phyloP scores from a whole-genome alignment of 805 yeast genomes.

The Metschnikowia continentalis region DNA sequence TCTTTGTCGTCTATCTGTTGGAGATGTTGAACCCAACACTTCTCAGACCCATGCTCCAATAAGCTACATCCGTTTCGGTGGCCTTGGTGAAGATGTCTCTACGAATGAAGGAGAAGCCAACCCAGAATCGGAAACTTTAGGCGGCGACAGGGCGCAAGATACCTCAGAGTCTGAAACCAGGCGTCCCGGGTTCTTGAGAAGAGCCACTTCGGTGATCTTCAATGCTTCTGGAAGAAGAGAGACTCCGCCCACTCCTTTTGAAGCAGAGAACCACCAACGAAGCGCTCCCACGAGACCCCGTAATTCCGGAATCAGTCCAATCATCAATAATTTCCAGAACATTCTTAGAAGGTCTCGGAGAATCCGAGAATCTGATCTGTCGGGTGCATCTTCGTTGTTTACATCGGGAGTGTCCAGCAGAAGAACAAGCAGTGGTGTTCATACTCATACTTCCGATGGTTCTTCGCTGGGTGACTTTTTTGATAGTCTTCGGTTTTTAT shows the following conservation, averaged over 20 bases:
- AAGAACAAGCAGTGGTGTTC: slow-evolving; percentile 43
- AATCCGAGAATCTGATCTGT: slow-evolving; percentile 5
- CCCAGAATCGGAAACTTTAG: background rate
- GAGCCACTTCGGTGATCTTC: slow-evolving; percentile 13
- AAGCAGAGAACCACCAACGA: background rate
- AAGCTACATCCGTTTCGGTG: slow-evolving; percentile 15
- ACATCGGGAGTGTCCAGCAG: slow-evolving; percentile 49
- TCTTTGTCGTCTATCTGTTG: slow-evolving; percentile 57
- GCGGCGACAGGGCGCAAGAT: background rate
- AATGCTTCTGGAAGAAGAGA: slow-evolving; percentile 7
- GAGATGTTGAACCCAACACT: slow-evolving; percentile 8
- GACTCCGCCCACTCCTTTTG: slow-evolving; percentile 12
- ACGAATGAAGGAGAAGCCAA: background rate
- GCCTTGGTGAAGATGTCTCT: slow-evolving; percentile 3
- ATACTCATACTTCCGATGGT: slow-evolving; percentile 24
- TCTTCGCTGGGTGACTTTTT: slow-evolving; percentile 4
- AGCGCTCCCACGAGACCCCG: slow-evolving; percentile 2
- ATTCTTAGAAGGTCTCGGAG: slow-evolving; percentile 10
- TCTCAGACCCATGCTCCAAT: slow-evolving; percentile 5
- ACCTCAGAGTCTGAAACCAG: background rate
- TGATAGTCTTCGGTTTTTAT: background rate
- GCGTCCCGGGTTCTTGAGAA: slow-evolving; percentile 9
- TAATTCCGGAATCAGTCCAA: slow-evolving; percentile 13
- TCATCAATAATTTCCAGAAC: slow-evolving; percentile 15
- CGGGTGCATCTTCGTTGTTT: slow-evolving; percentile 25